A percentile compares a stretch with the other conserved stretches of the same genome.
Conservation (phyloP, 768 basidiomycete species). For the Pleurotus djamor region DNA sequence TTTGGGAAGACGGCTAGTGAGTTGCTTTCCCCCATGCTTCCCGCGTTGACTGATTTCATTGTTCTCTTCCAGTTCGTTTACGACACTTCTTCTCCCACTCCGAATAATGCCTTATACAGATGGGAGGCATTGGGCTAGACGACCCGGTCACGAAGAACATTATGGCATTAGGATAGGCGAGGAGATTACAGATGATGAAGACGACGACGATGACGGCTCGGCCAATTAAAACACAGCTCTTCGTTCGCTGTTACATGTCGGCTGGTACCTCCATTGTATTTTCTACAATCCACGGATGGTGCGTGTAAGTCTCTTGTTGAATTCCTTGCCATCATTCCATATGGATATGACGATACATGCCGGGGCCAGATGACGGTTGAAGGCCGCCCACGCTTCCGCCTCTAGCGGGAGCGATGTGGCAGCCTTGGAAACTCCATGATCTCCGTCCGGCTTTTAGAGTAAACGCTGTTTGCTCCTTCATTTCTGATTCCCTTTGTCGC, state of each 20-base stretch:
- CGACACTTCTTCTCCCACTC: slow-evolving; percentile 82
- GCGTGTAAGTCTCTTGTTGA: not conserved
- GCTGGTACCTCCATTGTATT: too few relatives aligned
- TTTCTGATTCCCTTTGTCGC: not conserved
- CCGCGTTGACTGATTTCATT: not conserved
- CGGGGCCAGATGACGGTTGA: slow-evolving; percentile 87
- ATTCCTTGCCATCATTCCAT: slow-evolving; percentile 1
- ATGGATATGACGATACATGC: slow-evolving; percentile 68
- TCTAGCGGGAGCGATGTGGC: not conserved
- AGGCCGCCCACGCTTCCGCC: slow-evolving; percentile 14
- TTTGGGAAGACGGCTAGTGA: slow-evolving; percentile 79
- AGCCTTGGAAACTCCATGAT: slow-evolving; percentile 54
- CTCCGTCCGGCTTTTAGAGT: slow-evolving; percentile 52
- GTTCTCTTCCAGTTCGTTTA: slow-evolving; percentile 50
- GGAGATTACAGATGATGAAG: slow-evolving; percentile 86
- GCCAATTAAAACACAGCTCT: too few relatives aligned
- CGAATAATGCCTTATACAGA: slow-evolving; percentile 81
- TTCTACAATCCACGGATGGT: not conserved
- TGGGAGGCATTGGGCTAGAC: slow-evolving; percentile 78
- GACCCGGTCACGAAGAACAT: slow-evolving; percentile 60
- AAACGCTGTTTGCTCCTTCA: not conserved
- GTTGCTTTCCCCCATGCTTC: slow-evolving; percentile 26
- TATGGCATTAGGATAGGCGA: slow-evolving; percentile 70
- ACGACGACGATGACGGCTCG: slow-evolving; percentile 33
- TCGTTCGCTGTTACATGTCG: too few relatives aligned